Percentiles rank a stretch among this genome's conserved stretches.
Conservation (phyloP, 2,329 filamentous ascomycete genomes). For the Emergomyces africanus region DNA sequence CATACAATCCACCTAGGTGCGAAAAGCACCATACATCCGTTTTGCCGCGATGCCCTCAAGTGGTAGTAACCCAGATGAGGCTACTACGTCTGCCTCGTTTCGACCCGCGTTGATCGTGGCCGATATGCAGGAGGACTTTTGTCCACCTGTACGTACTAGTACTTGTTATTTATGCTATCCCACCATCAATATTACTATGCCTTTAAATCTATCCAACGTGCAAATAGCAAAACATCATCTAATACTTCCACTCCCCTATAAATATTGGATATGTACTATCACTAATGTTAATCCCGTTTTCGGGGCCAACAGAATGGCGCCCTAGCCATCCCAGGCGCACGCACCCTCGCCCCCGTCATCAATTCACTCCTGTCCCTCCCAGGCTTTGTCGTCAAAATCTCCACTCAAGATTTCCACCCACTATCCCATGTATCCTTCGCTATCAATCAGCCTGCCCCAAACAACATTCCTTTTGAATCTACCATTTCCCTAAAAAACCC, state of each 20-base stretch:
- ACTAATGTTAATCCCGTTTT: background rate
- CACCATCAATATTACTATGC: background rate
- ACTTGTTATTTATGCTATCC: too few species aligned
- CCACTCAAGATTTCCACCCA: conserved; percentile 91
- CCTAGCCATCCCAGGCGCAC: conserved; percentile 66
- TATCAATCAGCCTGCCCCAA: conserved; percentile 52
- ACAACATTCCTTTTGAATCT: conserved; percentile 56
- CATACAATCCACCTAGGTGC: background rate
- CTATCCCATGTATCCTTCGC: conserved; percentile 77
- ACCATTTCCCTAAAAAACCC: conserved; percentile 44
- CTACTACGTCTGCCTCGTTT: conserved; percentile 16
- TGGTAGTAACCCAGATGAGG: background rate
- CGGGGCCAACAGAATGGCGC: conserved; percentile 52
- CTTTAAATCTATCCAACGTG: background rate
- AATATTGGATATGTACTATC: background rate
- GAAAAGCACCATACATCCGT: background rate
- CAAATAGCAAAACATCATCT: background rate
- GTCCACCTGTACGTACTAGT: conserved; percentile 71
- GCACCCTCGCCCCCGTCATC: conserved; percentile 55
- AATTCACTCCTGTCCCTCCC: conserved; percentile 62
- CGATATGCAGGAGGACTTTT: conserved; percentile 92
- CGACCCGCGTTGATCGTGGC: conserved; percentile 58
- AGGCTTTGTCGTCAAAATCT: conserved; percentile 57
- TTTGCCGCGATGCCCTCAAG: background rate
- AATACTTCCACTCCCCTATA: background rate